phyloP scores from a whole-genome alignment of 805 yeast genomes.

The Wilhelminamyces savonicus region DNA sequence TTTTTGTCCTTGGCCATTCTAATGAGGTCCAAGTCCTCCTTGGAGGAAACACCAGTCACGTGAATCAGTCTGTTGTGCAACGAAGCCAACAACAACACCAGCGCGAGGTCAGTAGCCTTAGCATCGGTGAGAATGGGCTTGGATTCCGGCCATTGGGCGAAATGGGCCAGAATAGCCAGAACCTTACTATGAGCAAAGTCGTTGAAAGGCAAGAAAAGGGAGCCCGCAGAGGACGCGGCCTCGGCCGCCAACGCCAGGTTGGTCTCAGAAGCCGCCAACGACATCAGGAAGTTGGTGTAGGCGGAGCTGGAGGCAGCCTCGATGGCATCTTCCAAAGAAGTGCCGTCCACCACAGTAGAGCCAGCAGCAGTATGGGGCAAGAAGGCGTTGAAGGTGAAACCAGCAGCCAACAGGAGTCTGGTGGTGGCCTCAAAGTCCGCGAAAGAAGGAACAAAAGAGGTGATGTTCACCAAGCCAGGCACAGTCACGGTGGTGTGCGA shows the following conservation, averaged over 20 bases:
- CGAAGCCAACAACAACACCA: constrained; percentile 82
- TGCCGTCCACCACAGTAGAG: constrained; percentile 55
- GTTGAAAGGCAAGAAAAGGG: constrained; percentile 76
- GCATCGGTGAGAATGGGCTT: constrained; percentile 93
- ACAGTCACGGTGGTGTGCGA: constrained; percentile 76
- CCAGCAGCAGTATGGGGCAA: constrained; percentile 68
- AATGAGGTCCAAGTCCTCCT: constrained; percentile 78
- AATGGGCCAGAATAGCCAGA: constrained; percentile 71
- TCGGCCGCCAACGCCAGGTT: constrained; percentile 59
- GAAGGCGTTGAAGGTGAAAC: constrained; percentile 81
- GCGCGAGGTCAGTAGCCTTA: constrained; percentile 85
- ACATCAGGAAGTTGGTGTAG: constrained; percentile 74
- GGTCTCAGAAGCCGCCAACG: constrained; percentile 74
- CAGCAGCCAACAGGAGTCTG: constrained; percentile 69
- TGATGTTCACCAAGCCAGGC: constrained; percentile 83
- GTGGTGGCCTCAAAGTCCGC: constrained; percentile 65
- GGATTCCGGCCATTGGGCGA: constrained; percentile 74
- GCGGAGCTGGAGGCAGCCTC: constrained; percentile 52
- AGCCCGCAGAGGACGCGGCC: constrained; percentile 63
- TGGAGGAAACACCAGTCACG: constrained; percentile 76
- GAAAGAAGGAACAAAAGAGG: constrained; percentile 70
- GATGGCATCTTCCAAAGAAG: constrained; percentile 60
- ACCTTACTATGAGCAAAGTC: constrained; percentile 64
- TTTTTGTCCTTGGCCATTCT: constrained; percentile 80
- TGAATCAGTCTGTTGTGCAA: constrained; percentile 81